Percentiles rank a stretch among this genome's conserved stretches.
Evolutionary conservation across 2,329 filamentous ascomycete genomes (phyloP).

Genomic region (Pseudogymnoascus sp.): DNA sequence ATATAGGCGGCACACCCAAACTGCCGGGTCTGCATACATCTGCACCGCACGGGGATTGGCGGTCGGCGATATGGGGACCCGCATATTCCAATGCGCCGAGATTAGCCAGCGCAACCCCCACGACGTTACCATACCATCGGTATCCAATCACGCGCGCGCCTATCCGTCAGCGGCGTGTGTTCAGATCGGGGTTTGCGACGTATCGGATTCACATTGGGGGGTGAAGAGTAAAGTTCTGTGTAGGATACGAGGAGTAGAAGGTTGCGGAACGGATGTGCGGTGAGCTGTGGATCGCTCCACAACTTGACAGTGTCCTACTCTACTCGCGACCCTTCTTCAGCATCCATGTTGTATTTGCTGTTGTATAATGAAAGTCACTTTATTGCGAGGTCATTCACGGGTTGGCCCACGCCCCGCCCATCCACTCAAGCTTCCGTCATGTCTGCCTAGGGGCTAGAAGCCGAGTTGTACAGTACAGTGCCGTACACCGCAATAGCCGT

Average conservation of each 20-base stretch:
- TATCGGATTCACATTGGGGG: background rate
- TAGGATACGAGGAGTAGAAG: background rate
- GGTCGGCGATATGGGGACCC: background rate
- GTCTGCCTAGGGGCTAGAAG: background rate
- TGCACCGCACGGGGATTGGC: background rate
- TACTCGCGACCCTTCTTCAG: background rate
- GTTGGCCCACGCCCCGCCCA: background rate
- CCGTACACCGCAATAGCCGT: background rate
- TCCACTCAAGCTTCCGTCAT: background rate
- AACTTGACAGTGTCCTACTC: background rate
- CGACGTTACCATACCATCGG: background rate
- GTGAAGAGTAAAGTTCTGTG: background rate
- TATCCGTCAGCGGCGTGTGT: background rate
- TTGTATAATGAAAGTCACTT: background rate
- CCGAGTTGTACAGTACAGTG: background rate
- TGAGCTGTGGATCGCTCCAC: background rate
- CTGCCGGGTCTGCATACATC: background rate
- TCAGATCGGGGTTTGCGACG: background rate
- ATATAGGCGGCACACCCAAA: background rate
- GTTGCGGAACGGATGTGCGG: background rate
- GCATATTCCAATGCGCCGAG: background rate
- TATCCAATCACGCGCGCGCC: background rate
- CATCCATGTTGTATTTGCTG: slow-evolving; percentile 1
- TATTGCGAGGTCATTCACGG: background rate
- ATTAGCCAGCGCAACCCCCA: background rate